Evolutionary conservation across 1,284 basidiomycete species (phyloP).

Genomic region (Papiliotrema laurentii): DNA sequence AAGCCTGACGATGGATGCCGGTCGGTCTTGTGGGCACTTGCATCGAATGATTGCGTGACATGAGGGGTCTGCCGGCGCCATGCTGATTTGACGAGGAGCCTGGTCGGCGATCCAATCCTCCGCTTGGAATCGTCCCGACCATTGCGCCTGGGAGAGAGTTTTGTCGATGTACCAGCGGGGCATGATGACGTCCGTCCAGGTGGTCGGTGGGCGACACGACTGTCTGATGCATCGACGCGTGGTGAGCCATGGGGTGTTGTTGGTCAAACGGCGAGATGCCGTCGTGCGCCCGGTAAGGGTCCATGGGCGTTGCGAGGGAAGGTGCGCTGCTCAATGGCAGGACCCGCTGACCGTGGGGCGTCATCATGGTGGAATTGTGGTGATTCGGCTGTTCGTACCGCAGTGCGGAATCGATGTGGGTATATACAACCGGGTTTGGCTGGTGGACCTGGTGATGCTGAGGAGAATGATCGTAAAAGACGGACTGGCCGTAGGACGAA

Average conservation of each 20-base stretch:
- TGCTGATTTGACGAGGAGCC: too few species aligned
- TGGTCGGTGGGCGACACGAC: conserved; percentile 24
- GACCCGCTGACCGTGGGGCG: conserved; percentile 7
- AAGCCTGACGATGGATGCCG: conserved; percentile 23
- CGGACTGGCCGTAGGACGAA: background rate
- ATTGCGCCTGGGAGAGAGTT: conserved; percentile 11
- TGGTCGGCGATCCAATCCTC: too few species aligned
- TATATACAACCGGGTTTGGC: background rate
- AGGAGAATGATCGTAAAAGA: conserved; percentile 1
- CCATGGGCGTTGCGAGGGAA: background rate
- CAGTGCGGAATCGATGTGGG: conserved; percentile 1
- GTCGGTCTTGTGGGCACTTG: conserved; percentile 13
- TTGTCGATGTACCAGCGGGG: conserved; percentile 11
- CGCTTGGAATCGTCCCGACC: too few species aligned
- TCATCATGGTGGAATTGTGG: conserved; percentile 1
- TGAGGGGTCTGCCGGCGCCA: conserved; percentile 9
- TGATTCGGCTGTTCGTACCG: background rate
- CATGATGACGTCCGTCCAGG: conserved; percentile 5
- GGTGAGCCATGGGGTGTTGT: conserved; percentile 3
- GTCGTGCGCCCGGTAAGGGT: conserved; percentile 7
- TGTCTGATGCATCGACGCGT: background rate
- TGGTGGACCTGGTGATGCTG: too few species aligned
- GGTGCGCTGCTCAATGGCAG: conserved; percentile 1
- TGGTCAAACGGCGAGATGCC: conserved; percentile 1
- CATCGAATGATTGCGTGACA: conserved; percentile 20